These are phyloP conservation scores for Lactifluus subvellereus DNA, from an alignment of 768 basidiomycete species.

Conservation along the genomic window DNA sequence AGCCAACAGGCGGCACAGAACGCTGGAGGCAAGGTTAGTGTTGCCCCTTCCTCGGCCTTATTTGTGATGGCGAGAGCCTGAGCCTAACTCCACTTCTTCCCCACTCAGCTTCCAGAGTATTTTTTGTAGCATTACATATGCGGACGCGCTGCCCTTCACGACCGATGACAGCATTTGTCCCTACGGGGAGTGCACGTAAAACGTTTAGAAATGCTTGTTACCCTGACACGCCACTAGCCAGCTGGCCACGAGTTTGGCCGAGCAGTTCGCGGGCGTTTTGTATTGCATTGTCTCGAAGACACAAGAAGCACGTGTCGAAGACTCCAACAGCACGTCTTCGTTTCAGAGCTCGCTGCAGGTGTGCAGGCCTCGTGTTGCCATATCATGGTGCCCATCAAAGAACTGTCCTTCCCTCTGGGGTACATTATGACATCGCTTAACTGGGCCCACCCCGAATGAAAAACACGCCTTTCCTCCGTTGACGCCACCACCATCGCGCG, in stretches of 20 bases:
- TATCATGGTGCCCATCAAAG: conserved; percentile 15
- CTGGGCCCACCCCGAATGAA: conserved; percentile 13
- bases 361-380: conserved; percentile 11
- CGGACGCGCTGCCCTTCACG: conserved; percentile 17
- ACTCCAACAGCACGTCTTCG: not conserved
- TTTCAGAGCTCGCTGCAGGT: conserved; percentile 2
- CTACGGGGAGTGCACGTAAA: conserved; percentile 18
- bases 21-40: conserved; percentile 60
- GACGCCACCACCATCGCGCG: conserved; percentile 17
- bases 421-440: conserved; percentile 16
- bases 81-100: conserved; percentile 15
- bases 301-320: not conserved
- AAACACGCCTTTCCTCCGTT: conserved; percentile 20
- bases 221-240: conserved; percentile 4
- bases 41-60: not conserved
- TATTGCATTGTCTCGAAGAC: conserved; percentile 1
- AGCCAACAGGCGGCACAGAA: conserved; percentile 70
- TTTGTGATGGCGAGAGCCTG: not conserved
- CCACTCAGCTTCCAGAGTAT: conserved; percentile 67
- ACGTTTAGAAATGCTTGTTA: conserved; percentile 9
- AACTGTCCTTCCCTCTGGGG: not conserved
- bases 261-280: conserved; percentile 4
- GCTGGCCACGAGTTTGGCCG: not conserved
- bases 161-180: conserved; percentile 17
- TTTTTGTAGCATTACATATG: conserved; percentile 42